A percentile compares a stretch with the other conserved stretches of the same genome.
phyloP scores from a whole-genome alignment of 1,284 basidiomycete genomes.

The Trichosporon coremiiforme region DNA sequence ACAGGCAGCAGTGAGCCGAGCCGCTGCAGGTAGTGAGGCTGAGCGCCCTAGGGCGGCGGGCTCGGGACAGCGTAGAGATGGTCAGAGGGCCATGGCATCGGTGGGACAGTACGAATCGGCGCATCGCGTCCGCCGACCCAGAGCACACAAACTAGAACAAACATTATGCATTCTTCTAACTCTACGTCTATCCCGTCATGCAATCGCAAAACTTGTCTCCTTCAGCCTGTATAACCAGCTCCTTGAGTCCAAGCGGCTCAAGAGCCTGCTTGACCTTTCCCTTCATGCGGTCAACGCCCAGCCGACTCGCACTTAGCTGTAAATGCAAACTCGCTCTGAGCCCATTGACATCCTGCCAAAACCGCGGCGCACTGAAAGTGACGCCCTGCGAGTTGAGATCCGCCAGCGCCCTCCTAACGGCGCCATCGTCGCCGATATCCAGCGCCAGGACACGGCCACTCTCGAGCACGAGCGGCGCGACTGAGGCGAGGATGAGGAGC shows the following conservation, averaged over 20 bases:
- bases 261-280: constrained; percentile 30
- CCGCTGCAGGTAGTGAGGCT: neutral
- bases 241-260: constrained; percentile 66
- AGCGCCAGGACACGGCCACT: constrained; percentile 85
- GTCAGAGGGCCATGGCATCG: no score
- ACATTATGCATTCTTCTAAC: neutral
- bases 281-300: neutral
- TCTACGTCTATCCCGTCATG: constrained; percentile 60
- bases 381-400: constrained; percentile 78
- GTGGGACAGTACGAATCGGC: no score
- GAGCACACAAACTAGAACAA: neutral
- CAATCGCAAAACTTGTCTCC: constrained; percentile 56
- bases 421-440: constrained; percentile 70
- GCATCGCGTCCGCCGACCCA: no score
- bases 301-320: constrained; percentile 63
- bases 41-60: no score
- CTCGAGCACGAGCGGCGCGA: constrained; percentile 91
- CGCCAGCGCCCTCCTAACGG: constrained; percentile 70
- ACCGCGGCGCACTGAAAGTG: constrained; percentile 76
- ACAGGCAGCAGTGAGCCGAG: constrained; percentile 23
- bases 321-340: constrained; percentile 87
- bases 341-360: constrained; percentile 94
- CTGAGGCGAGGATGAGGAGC: constrained; percentile 88
- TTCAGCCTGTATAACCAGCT: constrained; percentile 82
- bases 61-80: no score